phyloP scores from a whole-genome alignment of 2,329 filamentous ascomycete genomes.

The Penicillium sp. region DNA sequence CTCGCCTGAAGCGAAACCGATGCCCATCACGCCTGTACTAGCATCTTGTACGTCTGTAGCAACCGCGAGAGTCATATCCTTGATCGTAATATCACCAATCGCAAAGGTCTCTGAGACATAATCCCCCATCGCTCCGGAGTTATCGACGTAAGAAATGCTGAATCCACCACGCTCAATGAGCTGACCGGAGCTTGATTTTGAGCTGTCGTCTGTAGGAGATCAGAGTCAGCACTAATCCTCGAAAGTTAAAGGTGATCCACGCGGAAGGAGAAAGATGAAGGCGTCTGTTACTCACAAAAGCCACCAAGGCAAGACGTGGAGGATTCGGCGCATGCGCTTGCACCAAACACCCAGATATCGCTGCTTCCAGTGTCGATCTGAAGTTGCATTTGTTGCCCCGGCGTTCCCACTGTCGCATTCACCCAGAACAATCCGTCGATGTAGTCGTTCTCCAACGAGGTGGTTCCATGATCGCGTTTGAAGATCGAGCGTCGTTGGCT shows the following conservation, averaged over 20 bases:
- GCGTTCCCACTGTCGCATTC: constrained; percentile 8
- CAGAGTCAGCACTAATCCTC: background rate
- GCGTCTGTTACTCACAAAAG: background rate
- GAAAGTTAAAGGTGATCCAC: background rate
- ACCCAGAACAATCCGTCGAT: constrained; percentile 6
- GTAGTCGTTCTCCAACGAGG: constrained; percentile 1
- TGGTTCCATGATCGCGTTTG: background rate
- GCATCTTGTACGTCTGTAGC: background rate
- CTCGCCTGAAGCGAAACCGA: constrained; percentile 5
- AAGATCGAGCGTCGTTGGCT: constrained; percentile 4
- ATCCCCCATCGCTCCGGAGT: constrained; percentile 4
- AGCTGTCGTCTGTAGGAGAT: background rate
- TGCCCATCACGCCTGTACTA: constrained; percentile 2
- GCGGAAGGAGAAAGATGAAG: background rate
- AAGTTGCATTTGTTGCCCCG: background rate
- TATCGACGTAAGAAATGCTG: constrained; percentile 5
- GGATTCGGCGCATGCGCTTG: background rate
- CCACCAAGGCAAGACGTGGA: background rate
- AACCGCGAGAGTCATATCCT: constrained; percentile 6
- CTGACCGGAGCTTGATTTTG: background rate
- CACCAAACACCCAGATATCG: constrained; percentile 8
- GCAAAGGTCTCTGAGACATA: constrained; percentile 1
- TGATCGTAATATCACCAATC: background rate
- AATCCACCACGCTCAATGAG: background rate
- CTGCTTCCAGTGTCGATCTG: constrained; percentile 10